These are phyloP conservation scores for Pyrenophora graminea DNA, from an alignment of 2,329 filamentous ascomycete species.

Conservation along the genomic window DNA sequence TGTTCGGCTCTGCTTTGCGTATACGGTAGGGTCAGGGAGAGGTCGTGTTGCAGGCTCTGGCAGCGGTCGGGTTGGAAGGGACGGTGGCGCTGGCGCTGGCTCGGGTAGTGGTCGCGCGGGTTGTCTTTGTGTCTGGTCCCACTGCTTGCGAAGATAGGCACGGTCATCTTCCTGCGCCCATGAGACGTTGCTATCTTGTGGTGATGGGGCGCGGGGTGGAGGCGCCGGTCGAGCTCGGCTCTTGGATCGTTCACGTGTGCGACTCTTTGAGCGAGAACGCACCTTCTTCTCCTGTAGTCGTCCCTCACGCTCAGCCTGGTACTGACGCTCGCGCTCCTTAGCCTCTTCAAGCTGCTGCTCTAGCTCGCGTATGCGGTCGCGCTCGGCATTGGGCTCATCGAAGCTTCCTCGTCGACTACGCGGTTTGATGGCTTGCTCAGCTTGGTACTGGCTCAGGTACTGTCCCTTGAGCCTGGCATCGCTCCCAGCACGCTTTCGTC, in stretches of 20 bases:
- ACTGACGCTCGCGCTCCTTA: constrained; percentile 67
- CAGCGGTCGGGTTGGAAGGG: constrained; percentile 56
- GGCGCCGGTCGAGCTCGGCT: constrained; percentile 41
- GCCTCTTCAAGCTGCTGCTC: constrained; percentile 73
- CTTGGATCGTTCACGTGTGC: constrained; percentile 41
- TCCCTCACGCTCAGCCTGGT: constrained; percentile 64
- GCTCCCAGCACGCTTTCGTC: constrained; percentile 62
- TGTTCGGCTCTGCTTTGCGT: constrained; percentile 52
- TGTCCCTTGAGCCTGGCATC: constrained; percentile 77
- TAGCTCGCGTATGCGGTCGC: constrained; percentile 74
- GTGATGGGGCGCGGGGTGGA: constrained; percentile 46
- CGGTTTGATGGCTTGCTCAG: constrained; percentile 59
- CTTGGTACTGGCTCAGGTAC: constrained; percentile 83
- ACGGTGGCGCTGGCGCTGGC: constrained; percentile 32
- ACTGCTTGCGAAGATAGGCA: constrained; percentile 65
- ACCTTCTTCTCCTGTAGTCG: constrained; percentile 48
- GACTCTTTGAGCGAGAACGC: constrained; percentile 45
- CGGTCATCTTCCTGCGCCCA: constrained; percentile 68
- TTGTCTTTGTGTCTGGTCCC: constrained; percentile 50
- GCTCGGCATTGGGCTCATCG: constrained; percentile 60
- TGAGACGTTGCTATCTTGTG: constrained; percentile 61
- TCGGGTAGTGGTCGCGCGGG: constrained; percentile 42
- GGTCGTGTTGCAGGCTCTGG: constrained; percentile 41
- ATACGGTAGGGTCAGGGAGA: constrained; percentile 40
- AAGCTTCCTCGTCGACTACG: constrained; percentile 46